Evolutionary conservation across 108 stramenopile species (phyloP).

Genomic region (Fistulifera pelliculosa): DNA sequence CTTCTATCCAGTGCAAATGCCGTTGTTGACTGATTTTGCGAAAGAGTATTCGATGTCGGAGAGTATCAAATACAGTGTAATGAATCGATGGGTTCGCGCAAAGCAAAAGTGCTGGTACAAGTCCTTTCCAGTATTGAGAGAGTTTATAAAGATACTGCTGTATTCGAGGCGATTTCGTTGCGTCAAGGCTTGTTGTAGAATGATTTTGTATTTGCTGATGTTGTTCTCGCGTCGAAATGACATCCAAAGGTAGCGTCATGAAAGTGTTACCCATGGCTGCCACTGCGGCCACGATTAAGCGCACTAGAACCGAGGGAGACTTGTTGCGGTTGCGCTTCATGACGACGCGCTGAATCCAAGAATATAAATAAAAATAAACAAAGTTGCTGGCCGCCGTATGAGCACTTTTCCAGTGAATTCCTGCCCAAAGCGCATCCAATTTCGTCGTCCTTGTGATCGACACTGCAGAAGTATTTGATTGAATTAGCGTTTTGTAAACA

Average conservation of each 20-base stretch:
- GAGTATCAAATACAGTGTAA: constrained; percentile 79
- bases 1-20: constrained; percentile 41
- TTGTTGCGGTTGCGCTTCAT: constrained; percentile 11
- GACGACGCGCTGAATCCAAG: constrained; percentile 45
- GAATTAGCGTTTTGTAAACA: constrained; percentile 69
- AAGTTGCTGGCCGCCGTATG: constrained; percentile 80
- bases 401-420: constrained; percentile 60
- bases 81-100: constrained; percentile 93
- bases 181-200: not conserved
- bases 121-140: constrained; percentile 68
- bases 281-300: constrained; percentile 70
- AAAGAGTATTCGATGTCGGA: constrained; percentile 36
- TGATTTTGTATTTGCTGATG: not conserved
- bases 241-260: constrained; percentile 86
- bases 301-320: constrained; percentile 31
- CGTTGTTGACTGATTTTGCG: constrained; percentile 7
- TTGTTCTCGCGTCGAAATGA: constrained; percentile 69
- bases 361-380: constrained; percentile 82
- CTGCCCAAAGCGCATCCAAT: constrained; percentile 36
- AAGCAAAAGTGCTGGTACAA: constrained; percentile 77
- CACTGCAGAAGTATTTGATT: constrained; percentile 29
- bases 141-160: too few relatives aligned
- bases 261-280: constrained; percentile 79
- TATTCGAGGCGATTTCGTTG: too few relatives aligned
- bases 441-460: not conserved